A percentile compares a stretch with the other conserved stretches of the same genome.
Conservation (phyloP, 73 alveolate species). For the Uronychia setigera region DNA sequence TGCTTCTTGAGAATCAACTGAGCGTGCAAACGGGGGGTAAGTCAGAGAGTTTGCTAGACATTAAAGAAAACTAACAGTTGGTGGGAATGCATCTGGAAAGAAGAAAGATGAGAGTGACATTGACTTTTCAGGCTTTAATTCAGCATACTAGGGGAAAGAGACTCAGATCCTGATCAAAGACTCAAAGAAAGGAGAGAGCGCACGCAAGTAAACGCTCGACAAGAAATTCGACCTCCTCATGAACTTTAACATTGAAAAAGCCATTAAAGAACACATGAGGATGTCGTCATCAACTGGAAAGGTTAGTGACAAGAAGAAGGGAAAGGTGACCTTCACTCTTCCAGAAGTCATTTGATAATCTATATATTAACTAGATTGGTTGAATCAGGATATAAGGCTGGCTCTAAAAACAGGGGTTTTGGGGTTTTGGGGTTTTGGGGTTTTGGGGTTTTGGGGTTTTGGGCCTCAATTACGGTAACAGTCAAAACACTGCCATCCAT, state of each 20-base stretch:
- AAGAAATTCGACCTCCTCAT: constrained; percentile 2
- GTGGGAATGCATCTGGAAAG: too few relatives aligned
- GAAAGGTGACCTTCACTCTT: background rate
- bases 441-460: constrained; percentile 40
- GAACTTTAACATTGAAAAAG: background rate
- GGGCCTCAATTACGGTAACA: constrained; percentile 65
- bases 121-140: too few relatives aligned
- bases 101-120: too few relatives aligned
- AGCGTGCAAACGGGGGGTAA: too few relatives aligned
- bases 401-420: background rate
- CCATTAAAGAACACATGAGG: too few relatives aligned
- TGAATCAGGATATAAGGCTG: background rate
- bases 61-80: too few relatives aligned
- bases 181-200: background rate
- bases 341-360: too few relatives aligned
- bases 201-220: background rate
- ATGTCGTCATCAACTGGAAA: background rate
- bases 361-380: background rate
- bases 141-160: background rate
- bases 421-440: constrained; percentile 33
- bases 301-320: background rate
- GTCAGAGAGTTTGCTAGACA: too few relatives aligned
- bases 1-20: too few relatives aligned
- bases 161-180: background rate
- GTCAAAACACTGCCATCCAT: constrained; percentile 59